These are phyloP conservation scores for Kwoniella bestiolae DNA, from an alignment of 768 basidiomycete species.

Conservation along the genomic window DNA sequence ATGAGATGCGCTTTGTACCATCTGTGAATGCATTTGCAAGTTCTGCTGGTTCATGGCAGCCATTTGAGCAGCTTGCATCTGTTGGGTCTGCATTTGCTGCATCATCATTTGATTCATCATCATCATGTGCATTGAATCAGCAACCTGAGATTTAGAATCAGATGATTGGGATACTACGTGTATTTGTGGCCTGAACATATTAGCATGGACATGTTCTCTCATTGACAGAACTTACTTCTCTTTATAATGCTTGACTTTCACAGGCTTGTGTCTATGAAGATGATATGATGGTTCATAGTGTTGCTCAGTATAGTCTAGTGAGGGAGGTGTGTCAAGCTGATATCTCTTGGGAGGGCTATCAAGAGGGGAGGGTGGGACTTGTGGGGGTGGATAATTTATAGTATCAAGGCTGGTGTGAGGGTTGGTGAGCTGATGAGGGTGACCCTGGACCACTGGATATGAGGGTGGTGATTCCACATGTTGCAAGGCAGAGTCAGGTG, in stretches of 20 bases:
- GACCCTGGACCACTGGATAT: too few species aligned
- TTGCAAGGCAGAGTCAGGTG: too few species aligned
- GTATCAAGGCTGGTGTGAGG: background rate
- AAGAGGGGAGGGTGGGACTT: background rate
- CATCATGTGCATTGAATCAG: slow-evolving; percentile 40
- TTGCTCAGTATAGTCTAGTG: background rate
- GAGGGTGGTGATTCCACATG: too few species aligned
- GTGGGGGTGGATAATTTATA: background rate
- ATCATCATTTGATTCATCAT: slow-evolving; percentile 51
- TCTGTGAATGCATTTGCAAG: slow-evolving; percentile 39
- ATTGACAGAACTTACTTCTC: slow-evolving; percentile 6
- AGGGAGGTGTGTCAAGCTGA: background rate
- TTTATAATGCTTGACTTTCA: slow-evolving; percentile 1
- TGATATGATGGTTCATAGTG: slow-evolving; percentile 2
- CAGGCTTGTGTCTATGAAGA: background rate
- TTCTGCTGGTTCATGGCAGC: slow-evolving; percentile 31
- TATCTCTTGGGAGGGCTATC: too few species aligned
- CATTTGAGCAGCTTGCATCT: slow-evolving; percentile 49
- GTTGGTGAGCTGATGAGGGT: background rate
- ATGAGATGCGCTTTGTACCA: slow-evolving; percentile 6
- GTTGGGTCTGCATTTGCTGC: slow-evolving; percentile 49
- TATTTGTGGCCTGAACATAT: slow-evolving; percentile 24
- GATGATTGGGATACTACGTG: slow-evolving; percentile 13
- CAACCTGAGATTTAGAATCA: slow-evolving; percentile 5
- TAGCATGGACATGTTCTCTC: too few species aligned